Conservation (phyloP, 805 yeast species). For the Candida ortonii region DNA sequence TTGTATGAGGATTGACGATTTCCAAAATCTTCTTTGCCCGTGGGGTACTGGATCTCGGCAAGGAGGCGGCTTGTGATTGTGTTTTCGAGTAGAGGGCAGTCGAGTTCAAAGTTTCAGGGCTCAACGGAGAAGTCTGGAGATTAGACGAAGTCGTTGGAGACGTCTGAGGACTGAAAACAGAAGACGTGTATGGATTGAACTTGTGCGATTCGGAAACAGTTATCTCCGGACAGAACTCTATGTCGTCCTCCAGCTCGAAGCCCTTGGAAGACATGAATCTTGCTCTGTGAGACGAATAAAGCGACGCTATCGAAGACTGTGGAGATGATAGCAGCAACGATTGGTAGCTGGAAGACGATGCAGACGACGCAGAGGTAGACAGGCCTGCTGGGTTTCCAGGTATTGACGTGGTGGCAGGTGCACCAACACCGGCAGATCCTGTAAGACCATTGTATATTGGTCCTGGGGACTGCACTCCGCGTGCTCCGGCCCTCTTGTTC, state of each 20-base stretch:
- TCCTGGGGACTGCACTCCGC: constrained; percentile 17
- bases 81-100: constrained; percentile 15
- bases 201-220: constrained; percentile 30
- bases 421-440: constrained; percentile 5
- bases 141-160: constrained; percentile 35
- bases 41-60: constrained; percentile 54
- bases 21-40: constrained; percentile 58
- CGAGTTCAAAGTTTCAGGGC: constrained; percentile 12
- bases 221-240: constrained; percentile 64
- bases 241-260: constrained; percentile 60
- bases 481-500: constrained; percentile 7
- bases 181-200: constrained; percentile 67
- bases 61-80: constrained; percentile 15
- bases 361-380: constrained; percentile 19
- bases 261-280: constrained; percentile 58
- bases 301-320: constrained; percentile 25
- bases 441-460: constrained; percentile 14
- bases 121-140: constrained; percentile 16
- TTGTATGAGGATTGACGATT: constrained; percentile 61
- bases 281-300: constrained; percentile 37
- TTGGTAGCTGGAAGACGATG: constrained; percentile 23
- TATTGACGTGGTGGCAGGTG: constrained; percentile 9
- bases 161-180: constrained; percentile 53
- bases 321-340: constrained; percentile 27
- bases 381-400: too few relatives aligned